Percentiles rank a stretch among this genome's conserved stretches.
These are phyloP conservation scores for Heliamphora exappendiculata DNA, from an alignment of 148 eudicot species.

Conservation along the genomic window DNA sequence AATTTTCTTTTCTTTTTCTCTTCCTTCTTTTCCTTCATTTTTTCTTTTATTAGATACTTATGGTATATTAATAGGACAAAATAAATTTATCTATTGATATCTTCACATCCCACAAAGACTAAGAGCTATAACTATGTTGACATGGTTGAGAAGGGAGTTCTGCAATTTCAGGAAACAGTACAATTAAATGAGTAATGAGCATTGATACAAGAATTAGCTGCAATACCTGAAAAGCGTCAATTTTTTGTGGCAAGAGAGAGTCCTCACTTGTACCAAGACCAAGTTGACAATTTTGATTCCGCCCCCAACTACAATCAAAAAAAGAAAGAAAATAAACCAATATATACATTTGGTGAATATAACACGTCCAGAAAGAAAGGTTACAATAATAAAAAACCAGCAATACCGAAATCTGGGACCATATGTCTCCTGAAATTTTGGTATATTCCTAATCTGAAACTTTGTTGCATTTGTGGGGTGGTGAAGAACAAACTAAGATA, in stretches of 20 bases:
- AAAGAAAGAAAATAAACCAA: neutral
- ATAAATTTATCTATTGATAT: neutral
- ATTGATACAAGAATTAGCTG: neutral
- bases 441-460: no score
- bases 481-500: neutral
- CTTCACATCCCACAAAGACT: neutral
- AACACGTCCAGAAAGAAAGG: neutral
- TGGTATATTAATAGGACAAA: neutral
- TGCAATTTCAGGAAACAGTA: neutral
- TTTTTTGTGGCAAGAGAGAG: slow-evolving; percentile 74
- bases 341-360: neutral
- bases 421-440: neutral
- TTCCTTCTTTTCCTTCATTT: neutral
- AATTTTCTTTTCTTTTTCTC: neutral
- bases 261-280: slow-evolving; percentile 93
- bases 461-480: neutral
- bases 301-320: slow-evolving; percentile 76
- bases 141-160: neutral
- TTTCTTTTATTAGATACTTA: neutral
- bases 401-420: neutral
- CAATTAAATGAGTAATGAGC: neutral
- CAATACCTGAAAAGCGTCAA: slow-evolving; percentile 72
- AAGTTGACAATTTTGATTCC: slow-evolving; percentile 98
- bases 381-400: neutral
- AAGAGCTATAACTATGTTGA: neutral